Percentiles rank a stretch among this genome's conserved stretches.
phyloP scores from a whole-genome alignment of 2,329 filamentous ascomycete species.

The Phialophora chinensis region DNA sequence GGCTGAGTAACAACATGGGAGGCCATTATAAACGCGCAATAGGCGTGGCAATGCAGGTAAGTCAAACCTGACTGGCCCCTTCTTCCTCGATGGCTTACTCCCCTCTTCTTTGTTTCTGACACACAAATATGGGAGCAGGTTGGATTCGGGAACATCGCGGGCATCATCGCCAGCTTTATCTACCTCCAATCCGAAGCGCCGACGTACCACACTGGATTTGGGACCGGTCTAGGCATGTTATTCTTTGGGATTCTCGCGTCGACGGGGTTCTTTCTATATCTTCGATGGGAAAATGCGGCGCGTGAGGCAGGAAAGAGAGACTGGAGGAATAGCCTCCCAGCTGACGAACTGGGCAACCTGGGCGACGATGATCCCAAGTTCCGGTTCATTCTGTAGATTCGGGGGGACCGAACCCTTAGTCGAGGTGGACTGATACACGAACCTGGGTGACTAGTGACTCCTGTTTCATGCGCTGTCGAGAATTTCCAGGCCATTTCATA shows the following conservation, averaged over 20 bases:
- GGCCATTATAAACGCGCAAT: slow-evolving; percentile 41
- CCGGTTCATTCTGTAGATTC: slow-evolving; percentile 36
- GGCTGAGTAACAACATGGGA: slow-evolving; percentile 43
- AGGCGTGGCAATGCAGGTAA: slow-evolving; percentile 33
- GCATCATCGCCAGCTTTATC: slow-evolving; percentile 48
- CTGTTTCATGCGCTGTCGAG: too few relatives aligned
- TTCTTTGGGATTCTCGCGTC: slow-evolving; percentile 44
- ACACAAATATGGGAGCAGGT: slow-evolving; percentile 20
- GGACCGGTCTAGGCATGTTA: slow-evolving; percentile 44
- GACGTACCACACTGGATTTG: slow-evolving; percentile 47
- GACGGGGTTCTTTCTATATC: slow-evolving; percentile 42
- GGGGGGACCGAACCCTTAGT: too few relatives aligned
- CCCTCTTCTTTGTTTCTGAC: not conserved
- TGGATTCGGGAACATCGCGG: slow-evolving; percentile 42
- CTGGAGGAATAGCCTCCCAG: slow-evolving; percentile 36
- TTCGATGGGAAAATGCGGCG: slow-evolving; percentile 43
- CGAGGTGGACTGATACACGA: too few relatives aligned
- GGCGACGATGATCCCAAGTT: slow-evolving; percentile 46
- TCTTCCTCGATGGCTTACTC: slow-evolving; percentile 43
- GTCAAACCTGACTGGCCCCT: not conserved
- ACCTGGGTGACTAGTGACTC: too few relatives aligned
- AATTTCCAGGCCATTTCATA: too few relatives aligned
- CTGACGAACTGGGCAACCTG: slow-evolving; percentile 41
- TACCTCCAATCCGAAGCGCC: slow-evolving; percentile 46
- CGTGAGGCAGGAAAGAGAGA: slow-evolving; percentile 41